Evolutionary conservation across 2,329 filamentous ascomycete species (phyloP).

Genomic region (Alternaria brassicicola): DNA sequence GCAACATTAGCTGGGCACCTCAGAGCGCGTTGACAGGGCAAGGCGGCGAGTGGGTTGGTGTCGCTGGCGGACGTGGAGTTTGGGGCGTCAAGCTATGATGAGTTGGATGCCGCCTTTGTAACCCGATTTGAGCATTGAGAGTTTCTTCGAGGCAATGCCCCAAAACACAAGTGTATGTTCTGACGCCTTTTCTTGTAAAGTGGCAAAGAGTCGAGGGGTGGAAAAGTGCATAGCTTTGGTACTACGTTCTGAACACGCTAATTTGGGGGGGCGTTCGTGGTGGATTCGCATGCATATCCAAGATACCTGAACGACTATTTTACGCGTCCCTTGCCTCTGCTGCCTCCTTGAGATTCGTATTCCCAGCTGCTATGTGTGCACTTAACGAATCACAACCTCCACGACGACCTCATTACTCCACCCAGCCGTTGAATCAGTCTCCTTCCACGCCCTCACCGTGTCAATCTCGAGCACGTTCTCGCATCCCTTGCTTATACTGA

Average conservation of each 20-base stretch:
- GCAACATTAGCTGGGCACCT: slow-evolving; percentile 84
- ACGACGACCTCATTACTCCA: slow-evolving; percentile 69
- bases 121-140: neutral
- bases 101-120: neutral
- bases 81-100: slow-evolving; percentile 71
- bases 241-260: neutral
- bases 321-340: too few relatives aligned
- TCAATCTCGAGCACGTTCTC: slow-evolving; percentile 76
- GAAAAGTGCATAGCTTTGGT: neutral
- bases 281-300: slow-evolving; percentile 1
- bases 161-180: neutral
- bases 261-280: neutral
- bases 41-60: slow-evolving; percentile 81
- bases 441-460: slow-evolving; percentile 75
- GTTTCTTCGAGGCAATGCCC: neutral
- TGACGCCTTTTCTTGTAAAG: neutral
- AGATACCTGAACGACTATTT: neutral
- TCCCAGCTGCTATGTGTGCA: too few relatives aligned
- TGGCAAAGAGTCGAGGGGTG: neutral
- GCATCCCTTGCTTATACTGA: slow-evolving; percentile 62
- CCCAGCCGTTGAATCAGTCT: slow-evolving; percentile 70
- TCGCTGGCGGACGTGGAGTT: slow-evolving; percentile 78
- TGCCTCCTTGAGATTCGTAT: neutral
- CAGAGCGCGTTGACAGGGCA: slow-evolving; percentile 70
- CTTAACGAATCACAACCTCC: slow-evolving; percentile 41